Conservation (phyloP, 306 rosid genomes). For the Dryas octopetala region DNA sequence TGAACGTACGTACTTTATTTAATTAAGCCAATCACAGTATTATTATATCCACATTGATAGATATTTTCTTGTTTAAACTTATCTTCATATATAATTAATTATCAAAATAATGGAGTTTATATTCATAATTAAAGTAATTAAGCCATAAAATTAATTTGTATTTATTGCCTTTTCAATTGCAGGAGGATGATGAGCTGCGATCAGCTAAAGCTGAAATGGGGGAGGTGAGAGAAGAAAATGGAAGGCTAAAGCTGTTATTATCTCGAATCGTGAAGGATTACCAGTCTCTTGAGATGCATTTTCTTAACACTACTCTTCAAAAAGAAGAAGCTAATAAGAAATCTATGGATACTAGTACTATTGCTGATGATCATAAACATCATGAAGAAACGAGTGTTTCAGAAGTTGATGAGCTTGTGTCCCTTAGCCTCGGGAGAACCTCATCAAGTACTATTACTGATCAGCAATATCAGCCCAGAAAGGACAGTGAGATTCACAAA, state of each 20-base stretch:
- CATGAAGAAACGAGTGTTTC: neutral
- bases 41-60: too few species aligned
- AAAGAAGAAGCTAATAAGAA: slow-evolving; percentile 26
- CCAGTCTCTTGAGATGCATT: slow-evolving; percentile 38
- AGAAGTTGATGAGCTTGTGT: slow-evolving; percentile 46
- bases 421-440: slow-evolving; percentile 57
- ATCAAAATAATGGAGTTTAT: too few species aligned
- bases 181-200: slow-evolving; percentile 41
- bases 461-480: neutral
- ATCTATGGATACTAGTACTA: neutral
- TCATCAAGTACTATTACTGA: slow-evolving; percentile 4
- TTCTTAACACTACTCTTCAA: slow-evolving; percentile 34
- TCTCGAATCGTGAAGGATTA: slow-evolving; percentile 34
- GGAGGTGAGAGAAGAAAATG: slow-evolving; percentile 53
- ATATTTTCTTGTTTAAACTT: too few species aligned
- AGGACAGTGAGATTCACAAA: slow-evolving; percentile 21
- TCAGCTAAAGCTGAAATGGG: slow-evolving; percentile 48
- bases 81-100: too few species aligned
- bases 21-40: too few species aligned
- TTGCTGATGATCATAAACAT: neutral
- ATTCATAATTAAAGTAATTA: too few species aligned
- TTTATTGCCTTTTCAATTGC: neutral
- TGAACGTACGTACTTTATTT: too few species aligned
- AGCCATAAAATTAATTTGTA: neutral
- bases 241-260: slow-evolving; percentile 40